Percentiles rank a stretch among this genome's conserved stretches.
These are phyloP conservation scores for Colletotrichum lentis DNA, from an alignment of 2,329 filamentous ascomycete species.

Conservation along the genomic window DNA sequence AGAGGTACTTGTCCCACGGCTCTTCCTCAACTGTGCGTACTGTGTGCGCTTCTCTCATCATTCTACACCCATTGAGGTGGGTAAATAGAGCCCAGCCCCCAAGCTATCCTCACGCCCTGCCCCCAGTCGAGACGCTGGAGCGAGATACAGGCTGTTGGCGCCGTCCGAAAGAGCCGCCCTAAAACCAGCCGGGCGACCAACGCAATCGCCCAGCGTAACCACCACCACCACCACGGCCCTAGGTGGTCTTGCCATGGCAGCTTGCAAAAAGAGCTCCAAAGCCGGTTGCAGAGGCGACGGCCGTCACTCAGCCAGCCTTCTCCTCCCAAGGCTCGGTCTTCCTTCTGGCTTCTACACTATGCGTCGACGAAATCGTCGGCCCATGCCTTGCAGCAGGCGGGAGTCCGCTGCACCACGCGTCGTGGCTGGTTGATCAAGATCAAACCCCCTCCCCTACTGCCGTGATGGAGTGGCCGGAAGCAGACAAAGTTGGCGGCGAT, in stretches of 20 bases:
- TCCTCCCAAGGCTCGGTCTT: slow-evolving; percentile 10
- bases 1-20: slow-evolving; percentile 17
- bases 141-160: background rate
- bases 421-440: slow-evolving; percentile 22
- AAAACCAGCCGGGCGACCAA: slow-evolving; percentile 1
- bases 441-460: background rate
- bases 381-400: background rate
- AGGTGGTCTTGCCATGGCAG: slow-evolving; percentile 19
- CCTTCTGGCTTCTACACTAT: slow-evolving; percentile 12
- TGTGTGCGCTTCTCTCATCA: slow-evolving; percentile 15
- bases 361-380: slow-evolving; percentile 1
- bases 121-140: slow-evolving; percentile 6
- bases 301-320: slow-evolving; percentile 20
- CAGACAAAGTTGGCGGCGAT: background rate
- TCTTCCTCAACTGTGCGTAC: slow-evolving; percentile 27
- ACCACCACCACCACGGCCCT: slow-evolving; percentile 18
- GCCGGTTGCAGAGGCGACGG: slow-evolving; percentile 19
- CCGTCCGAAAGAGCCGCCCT: slow-evolving; percentile 15
- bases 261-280: background rate
- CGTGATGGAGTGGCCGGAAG: slow-evolving; percentile 18
- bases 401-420: slow-evolving; percentile 6
- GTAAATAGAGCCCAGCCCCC: background rate
- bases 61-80: slow-evolving; percentile 2
- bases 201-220: slow-evolving; percentile 18
- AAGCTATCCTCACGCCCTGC: slow-evolving; percentile 23